A percentile compares a stretch with the other conserved stretches of the same genome.
These are phyloP conservation scores for Myxozyma sirexii DNA, from an alignment of 805 yeast species.

Conservation along the genomic window DNA sequence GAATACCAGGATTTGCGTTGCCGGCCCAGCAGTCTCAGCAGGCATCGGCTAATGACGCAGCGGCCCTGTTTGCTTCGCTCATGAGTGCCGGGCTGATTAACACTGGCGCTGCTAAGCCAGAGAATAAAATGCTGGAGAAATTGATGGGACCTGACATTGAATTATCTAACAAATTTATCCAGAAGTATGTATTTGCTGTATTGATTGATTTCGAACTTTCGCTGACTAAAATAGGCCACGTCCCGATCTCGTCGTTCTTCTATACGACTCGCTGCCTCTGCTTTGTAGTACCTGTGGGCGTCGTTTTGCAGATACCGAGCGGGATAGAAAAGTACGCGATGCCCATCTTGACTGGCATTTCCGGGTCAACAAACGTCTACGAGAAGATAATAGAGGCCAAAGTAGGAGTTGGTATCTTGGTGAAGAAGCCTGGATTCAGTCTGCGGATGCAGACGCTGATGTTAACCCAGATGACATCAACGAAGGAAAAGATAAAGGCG, in stretches of 20 bases:
- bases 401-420: slow-evolving; percentile 82
- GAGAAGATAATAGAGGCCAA: slow-evolving; percentile 55
- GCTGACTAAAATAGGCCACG: slow-evolving; percentile 35
- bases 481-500: background rate
- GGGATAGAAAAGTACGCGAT: slow-evolving; percentile 57
- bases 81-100: slow-evolving; percentile 38
- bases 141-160: slow-evolving; percentile 38
- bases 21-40: slow-evolving; percentile 5
- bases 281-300: slow-evolving; percentile 92
- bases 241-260: slow-evolving; percentile 42
- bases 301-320: slow-evolving; percentile 65
- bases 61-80: slow-evolving; percentile 34
- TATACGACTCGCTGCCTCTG: slow-evolving; percentile 65
- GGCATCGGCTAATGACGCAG: slow-evolving; percentile 13
- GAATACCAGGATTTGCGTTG: slow-evolving; percentile 2
- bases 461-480: slow-evolving; percentile 2
- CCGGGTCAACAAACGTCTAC: slow-evolving; percentile 78
- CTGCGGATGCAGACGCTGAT: slow-evolving; percentile 24
- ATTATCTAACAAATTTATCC: slow-evolving; percentile 40
- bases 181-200: slow-evolving; percentile 17
- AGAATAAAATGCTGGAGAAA: slow-evolving; percentile 2
- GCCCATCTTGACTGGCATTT: slow-evolving; percentile 95
- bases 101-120: background rate
- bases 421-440: slow-evolving; percentile 48
- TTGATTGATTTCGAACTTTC: background rate